phyloP scores from a whole-genome alignment of 139 green algal genomes.

The Limnomonas spitsbergensis region DNA sequence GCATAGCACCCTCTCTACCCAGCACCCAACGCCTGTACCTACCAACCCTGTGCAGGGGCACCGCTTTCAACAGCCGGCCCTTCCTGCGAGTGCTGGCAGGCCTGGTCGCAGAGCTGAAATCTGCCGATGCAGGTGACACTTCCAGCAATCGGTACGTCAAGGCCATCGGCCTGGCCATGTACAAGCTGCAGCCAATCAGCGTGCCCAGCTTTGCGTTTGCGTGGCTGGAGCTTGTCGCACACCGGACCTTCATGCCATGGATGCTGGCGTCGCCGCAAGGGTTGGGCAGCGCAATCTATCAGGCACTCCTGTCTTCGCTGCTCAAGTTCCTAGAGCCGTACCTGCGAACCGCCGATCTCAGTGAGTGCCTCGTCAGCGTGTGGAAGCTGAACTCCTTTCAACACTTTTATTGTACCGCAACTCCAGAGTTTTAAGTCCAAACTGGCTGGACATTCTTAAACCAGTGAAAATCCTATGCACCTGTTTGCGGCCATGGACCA shows the following conservation, averaged over 20 bases:
- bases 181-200: conserved; percentile 75
- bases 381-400: no score
- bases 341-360: conserved; percentile 85
- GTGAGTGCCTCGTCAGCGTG: no score
- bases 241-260: conserved; percentile 84
- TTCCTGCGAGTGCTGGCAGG: conserved; percentile 90
- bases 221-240: conserved; percentile 92
- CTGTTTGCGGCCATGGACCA: no score
- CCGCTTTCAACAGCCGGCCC: conserved; percentile 85
- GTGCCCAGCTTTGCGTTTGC: conserved; percentile 92
- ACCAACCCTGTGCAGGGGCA: no score
- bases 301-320: conserved; percentile 61
- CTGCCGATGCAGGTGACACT: no score
- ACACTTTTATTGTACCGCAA: no score
- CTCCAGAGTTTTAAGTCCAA: no score
- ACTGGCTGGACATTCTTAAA: no score
- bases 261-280: conserved; percentile 68
- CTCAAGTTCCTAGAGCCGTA: conserved; percentile 97
- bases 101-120: conserved; percentile 82
- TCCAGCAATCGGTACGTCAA: conserved; percentile 34
- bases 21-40: no score
- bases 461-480: no score
- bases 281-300: conserved; percentile 17
- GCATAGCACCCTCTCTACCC: no score
- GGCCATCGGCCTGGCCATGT: conserved; percentile 47